Evolutionary conservation across 768 basidiomycete genomes (phyloP).

Genomic region (Podaxis pistillaris): DNA sequence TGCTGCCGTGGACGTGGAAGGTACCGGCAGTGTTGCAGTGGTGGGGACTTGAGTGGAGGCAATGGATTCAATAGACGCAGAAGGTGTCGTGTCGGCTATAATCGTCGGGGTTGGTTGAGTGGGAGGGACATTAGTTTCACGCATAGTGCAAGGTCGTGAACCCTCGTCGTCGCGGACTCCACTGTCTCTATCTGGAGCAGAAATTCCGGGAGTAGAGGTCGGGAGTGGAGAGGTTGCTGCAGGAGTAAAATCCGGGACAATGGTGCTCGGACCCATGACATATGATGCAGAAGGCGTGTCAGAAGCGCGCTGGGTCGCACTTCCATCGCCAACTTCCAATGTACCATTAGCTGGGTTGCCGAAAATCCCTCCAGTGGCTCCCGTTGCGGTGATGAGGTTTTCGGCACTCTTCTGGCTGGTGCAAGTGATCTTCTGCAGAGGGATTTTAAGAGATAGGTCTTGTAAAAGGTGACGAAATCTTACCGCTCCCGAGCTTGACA

Average conservation of each 20-base stretch:
- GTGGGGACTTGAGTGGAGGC: constrained; percentile 5
- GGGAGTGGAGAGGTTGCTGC: background rate
- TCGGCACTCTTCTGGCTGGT: constrained; percentile 48
- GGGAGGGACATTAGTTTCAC: background rate
- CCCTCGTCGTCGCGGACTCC: background rate
- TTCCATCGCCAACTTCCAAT: background rate
- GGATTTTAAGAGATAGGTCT: background rate
- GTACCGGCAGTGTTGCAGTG: constrained; percentile 3
- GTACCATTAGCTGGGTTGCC: constrained; percentile 18
- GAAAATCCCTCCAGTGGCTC: constrained; percentile 41
- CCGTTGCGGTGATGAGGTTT: constrained; percentile 44
- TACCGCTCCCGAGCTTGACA: constrained; percentile 44
- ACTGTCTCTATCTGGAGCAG: background rate
- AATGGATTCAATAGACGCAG: constrained; percentile 13
- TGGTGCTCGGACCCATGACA: background rate
- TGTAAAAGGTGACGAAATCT: constrained; percentile 16
- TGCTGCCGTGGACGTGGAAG: background rate
- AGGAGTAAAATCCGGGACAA: background rate
- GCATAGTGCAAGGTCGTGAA: background rate
- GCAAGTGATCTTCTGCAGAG: constrained; percentile 44
- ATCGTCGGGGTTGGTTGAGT: background rate
- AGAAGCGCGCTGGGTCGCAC: background rate
- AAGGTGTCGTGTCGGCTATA: constrained; percentile 13
- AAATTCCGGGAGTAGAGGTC: background rate
- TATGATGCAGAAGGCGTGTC: background rate